Evolutionary conservation across 805 yeast species (phyloP), one percentile per base, ranked within the genome.

Genomic region (Pichia membranifaciens): DNA sequence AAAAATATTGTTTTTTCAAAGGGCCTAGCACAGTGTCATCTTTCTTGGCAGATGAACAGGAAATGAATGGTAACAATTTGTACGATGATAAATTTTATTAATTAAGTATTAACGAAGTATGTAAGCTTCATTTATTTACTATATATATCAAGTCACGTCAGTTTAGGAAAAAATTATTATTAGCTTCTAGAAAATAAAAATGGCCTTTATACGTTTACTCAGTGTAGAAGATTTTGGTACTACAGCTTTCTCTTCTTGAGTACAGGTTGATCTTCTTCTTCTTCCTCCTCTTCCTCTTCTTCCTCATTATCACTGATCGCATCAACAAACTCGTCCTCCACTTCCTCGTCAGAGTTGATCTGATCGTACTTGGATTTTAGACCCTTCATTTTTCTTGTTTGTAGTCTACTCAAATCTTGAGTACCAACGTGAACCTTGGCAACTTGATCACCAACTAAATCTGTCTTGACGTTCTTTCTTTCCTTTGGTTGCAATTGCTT

Each of bases 371-470:
- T 80, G 47, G 86, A 75, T 72, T 93, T 93, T 62, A 93, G 75
- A 66, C 99, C 99, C 76, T 93, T 93, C 96, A 93, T 88, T 81
- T 93, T 93, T 71, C 99, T 81, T 5, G 99, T 91, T 71, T 93
- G 99, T 64, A 93, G 68, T 66, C 83, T 83, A 62, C 78, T 75
- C 66, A 93, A 74, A 66, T 93, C 98, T 74, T 93, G 99, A 66
- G 82, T 82, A 69, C 96, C 97, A 68, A 93, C 85, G 65, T 93
- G 99, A 60, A 93, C 81, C 70, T 91, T 86, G 59, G 97, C 99
- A 52, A 93, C 76, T 79, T 91, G 88, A 67, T 93, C 99, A 71
- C 99, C 99, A 86, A 93, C 78, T 47, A 74, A 60, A 65, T 93
- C 98, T 40, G 82, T 78, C 53, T 83, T 83, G 45, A 93, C 82